Evolutionary conservation across 495 filamentous ascomycete genomes (phyloP), one percentile per base, ranked within the genome.

Genomic region (Copromyces sp.): DNA sequence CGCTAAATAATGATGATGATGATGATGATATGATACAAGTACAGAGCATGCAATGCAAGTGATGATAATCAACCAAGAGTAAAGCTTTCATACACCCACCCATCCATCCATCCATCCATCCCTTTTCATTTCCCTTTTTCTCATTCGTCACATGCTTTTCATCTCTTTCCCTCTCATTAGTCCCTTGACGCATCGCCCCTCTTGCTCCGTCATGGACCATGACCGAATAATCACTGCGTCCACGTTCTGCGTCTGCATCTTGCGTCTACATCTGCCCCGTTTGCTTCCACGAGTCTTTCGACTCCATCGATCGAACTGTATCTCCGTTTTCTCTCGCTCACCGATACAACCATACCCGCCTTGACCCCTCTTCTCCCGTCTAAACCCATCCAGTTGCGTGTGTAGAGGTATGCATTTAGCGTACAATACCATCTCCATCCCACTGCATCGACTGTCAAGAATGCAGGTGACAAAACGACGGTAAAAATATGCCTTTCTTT

Each of bases 301-400:
- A 11, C 24, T 38, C 39, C 29, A 9, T 53, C 9, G 3, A 70
- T 8, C 3, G 9, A 59, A 32, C 11, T 47, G 3, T 8, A 24
- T 70, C 9, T 2, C 47, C 20, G 1, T 9, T 45, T 47, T 4
- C 12, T 2, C 16, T 9, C 20, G 11, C 24, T 47, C 20, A 70
- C 20, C 5, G 29, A 9, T 9, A 0, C 6, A 0, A n/a, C 12
- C 11, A 37, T 6, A 0, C 0, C 12, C 39, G 24, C 0, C 0
- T 17, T 12, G 20, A 70, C 69, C 40, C 69, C 29, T 29, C 42
- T 4, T 42, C 32, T 16, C n/a, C 16, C 69, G 12, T 3, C 53
- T 2, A 0, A 35, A 61, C 35, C 29, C 53, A 61, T 61, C 6
- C 29, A 35, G 2, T 61, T 61, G 53, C 53, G 14, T 35, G 12